phyloP scores from a whole-genome alignment of 2,329 filamentous ascomycete genomes.

The Phaeosphaeria sp. region DNA sequence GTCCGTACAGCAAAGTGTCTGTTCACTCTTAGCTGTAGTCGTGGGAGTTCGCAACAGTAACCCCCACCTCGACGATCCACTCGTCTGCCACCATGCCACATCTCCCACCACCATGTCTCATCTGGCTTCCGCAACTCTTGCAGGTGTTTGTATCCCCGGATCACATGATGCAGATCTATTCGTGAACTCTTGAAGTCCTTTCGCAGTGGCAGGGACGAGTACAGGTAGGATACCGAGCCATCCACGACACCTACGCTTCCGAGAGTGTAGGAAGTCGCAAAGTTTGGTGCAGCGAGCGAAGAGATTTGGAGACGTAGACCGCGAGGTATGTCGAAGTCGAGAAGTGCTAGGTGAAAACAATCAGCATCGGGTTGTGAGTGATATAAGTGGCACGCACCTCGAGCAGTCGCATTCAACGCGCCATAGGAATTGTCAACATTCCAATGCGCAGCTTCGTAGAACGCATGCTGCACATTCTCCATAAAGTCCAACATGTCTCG shows the following conservation, averaged over 20 bases:
- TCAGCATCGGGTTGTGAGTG: slow-evolving; percentile 16
- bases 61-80: slow-evolving; percentile 56
- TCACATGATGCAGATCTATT: slow-evolving; percentile 77
- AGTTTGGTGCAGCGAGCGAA: slow-evolving; percentile 88
- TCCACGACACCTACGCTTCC: slow-evolving; percentile 90
- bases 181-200: slow-evolving; percentile 72
- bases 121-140: slow-evolving; percentile 66
- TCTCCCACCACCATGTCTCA: slow-evolving; percentile 59
- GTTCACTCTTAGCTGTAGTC: slow-evolving; percentile 26
- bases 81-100: slow-evolving; percentile 59
- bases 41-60: slow-evolving; percentile 6
- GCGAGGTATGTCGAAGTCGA: slow-evolving; percentile 86
- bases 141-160: slow-evolving; percentile 83
- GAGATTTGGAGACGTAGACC: slow-evolving; percentile 87
- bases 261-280: slow-evolving; percentile 91
- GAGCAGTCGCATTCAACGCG: slow-evolving; percentile 80
- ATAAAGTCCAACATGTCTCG: slow-evolving; percentile 89
- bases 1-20: slow-evolving; percentile 74
- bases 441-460: slow-evolving; percentile 86
- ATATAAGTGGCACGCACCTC: slow-evolving; percentile 62
- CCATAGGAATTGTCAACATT: slow-evolving; percentile 92
- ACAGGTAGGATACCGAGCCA: slow-evolving; percentile 96
- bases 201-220: slow-evolving; percentile 81
- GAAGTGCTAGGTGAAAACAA: slow-evolving; percentile 65
- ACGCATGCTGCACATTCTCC: slow-evolving; percentile 93